Evolutionary conservation across 2,329 filamentous ascomycete genomes (phyloP).

Genomic region (Cercospora canescens): DNA sequence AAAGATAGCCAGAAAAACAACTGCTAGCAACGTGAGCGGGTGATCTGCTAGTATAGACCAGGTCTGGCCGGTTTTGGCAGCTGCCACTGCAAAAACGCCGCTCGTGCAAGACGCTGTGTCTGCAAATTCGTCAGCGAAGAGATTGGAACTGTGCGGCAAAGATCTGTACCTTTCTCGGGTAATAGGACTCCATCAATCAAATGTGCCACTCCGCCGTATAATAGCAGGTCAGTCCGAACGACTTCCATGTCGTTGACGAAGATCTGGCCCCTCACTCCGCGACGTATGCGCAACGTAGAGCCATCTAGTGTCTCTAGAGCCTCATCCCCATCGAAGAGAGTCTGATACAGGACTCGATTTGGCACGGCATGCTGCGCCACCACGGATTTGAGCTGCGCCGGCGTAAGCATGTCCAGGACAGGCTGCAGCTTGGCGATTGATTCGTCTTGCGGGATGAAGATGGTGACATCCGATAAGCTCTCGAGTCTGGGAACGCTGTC

Average conservation of each 20-base stretch:
- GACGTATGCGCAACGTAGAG: not conserved
- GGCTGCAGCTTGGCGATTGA: constrained; percentile 13
- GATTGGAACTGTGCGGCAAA: too few species aligned
- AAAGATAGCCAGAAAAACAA: not conserved
- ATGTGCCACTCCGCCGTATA: constrained; percentile 25
- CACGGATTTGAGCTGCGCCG: constrained; percentile 13
- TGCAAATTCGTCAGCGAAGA: not conserved
- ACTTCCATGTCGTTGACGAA: constrained; percentile 16
- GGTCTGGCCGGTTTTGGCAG: not conserved
- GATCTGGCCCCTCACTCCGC: constrained; percentile 10
- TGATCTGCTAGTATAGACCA: not conserved
- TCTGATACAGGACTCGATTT: constrained; percentile 17
- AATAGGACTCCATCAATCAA: constrained; percentile 17
- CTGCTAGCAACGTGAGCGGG: not conserved
- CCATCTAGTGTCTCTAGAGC: constrained; percentile 1
- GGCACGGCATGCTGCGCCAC: constrained; percentile 22
- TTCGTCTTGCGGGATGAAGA: constrained; percentile 22
- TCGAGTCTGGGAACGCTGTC: constrained; percentile 10
- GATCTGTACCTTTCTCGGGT: not conserved
- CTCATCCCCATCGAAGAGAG: not conserved
- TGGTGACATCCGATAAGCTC: constrained; percentile 20
- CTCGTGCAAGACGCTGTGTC: not conserved
- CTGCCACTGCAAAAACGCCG: not conserved
- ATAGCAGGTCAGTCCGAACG: constrained; percentile 20
- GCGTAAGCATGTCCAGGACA: constrained; percentile 11